phyloP scores from a whole-genome alignment of 177 flowering plant genomes.

The Vitis hybrid region DNA sequence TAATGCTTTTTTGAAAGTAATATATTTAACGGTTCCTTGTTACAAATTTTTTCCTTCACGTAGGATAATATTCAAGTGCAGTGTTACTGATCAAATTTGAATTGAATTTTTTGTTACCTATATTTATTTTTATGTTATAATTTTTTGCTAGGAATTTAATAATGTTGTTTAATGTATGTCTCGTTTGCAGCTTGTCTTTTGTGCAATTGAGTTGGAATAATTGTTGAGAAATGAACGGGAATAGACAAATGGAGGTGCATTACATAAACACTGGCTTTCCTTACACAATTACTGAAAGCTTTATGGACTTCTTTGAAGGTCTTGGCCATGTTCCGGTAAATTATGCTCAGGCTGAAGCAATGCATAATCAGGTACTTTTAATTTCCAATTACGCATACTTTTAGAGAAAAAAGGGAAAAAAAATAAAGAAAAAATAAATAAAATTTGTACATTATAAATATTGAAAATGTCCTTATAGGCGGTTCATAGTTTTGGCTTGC shows the following conservation, averaged over 20 bases:
- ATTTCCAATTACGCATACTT: background rate
- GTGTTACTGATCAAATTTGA: background rate
- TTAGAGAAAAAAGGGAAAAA: background rate
- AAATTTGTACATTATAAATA: background rate
- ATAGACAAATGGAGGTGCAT: conserved; percentile 64
- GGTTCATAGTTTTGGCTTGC: conserved; percentile 4
- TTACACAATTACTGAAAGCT: conserved; percentile 57
- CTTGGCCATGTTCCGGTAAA: conserved; percentile 40
- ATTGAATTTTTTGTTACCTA: background rate
- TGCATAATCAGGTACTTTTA: conserved; percentile 53
- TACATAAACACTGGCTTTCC: conserved; percentile 71
- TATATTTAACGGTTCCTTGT: too few species aligned
- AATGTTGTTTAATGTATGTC: background rate
- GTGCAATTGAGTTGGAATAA: background rate
- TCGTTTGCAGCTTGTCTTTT: conserved; percentile 13
- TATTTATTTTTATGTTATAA: background rate
- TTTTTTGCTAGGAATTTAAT: background rate
- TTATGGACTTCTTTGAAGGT: conserved; percentile 70
- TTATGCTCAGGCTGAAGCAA: conserved; percentile 34
- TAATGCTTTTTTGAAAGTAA: too few species aligned
- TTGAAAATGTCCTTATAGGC: background rate
- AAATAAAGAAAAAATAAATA: background rate
- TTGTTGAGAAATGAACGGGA: conserved; percentile 38
- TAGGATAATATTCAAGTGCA: too few species aligned
- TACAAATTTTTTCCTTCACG: too few species aligned